Evolutionary conservation across 2,329 filamentous ascomycete genomes (phyloP).

Genomic region (Colletotrichum acutatum): DNA sequence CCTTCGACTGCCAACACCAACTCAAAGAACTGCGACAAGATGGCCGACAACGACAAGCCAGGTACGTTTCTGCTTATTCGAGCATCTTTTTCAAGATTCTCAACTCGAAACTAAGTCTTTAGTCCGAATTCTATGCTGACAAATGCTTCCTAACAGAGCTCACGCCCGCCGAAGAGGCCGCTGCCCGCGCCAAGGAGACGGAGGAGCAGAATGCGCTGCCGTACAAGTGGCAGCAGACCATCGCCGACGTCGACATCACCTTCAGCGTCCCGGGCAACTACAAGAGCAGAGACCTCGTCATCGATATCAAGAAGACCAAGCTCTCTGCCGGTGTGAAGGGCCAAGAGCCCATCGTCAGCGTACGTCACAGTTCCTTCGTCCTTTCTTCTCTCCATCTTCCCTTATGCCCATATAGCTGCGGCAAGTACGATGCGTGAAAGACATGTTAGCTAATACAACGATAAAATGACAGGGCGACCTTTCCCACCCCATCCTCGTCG

Average conservation of each 20-base stretch:
- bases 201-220: constrained; percentile 91
- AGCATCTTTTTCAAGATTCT: background rate
- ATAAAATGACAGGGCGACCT: constrained; percentile 77
- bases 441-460: background rate
- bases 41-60: constrained; percentile 57
- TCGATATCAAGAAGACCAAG: constrained; percentile 83
- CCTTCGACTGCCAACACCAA: constrained; percentile 29
- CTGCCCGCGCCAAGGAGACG: constrained; percentile 76
- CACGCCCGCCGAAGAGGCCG: constrained; percentile 66
- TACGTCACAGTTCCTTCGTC: constrained; percentile 51
- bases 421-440: background rate
- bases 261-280: constrained; percentile 83
- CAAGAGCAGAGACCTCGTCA: constrained; percentile 84
- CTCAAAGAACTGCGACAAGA: constrained; percentile 38
- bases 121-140: background rate
- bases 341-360: constrained; percentile 84
- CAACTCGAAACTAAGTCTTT: background rate
- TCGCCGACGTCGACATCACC: constrained; percentile 85
- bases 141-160: constrained; percentile 63
- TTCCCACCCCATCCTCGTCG: constrained; percentile 80
- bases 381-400: background rate
- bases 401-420: too few species aligned
- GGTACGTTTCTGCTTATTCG: background rate
- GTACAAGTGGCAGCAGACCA: constrained; percentile 97
- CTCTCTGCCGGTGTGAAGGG: constrained; percentile 89